Evolutionary conservation across 257 asterid genomes (phyloP).

Genomic region (Phtheirospermum japonicum): DNA sequence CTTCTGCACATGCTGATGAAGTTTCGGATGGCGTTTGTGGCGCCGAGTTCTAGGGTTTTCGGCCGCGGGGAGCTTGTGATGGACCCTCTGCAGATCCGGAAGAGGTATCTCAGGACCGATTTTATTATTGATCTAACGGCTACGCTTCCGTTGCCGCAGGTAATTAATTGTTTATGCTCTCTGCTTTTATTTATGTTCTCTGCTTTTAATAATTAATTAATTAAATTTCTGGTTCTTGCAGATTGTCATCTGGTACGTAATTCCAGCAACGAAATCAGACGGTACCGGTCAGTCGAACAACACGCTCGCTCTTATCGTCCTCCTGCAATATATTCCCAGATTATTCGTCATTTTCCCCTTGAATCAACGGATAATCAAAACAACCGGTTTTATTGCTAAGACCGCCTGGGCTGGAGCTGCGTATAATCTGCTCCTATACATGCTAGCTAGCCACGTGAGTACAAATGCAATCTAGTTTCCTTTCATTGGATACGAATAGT

Average conservation of each 20-base stretch:
- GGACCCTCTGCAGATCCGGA: constrained; percentile 65
- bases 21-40: constrained; percentile 88
- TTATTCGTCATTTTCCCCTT: constrained; percentile 78
- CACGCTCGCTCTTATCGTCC: constrained; percentile 92
- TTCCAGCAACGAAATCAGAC: constrained; percentile 61
- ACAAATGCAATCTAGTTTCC: background rate
- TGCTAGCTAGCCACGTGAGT: constrained; percentile 94
- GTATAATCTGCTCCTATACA: constrained; percentile 81
- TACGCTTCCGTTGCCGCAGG: constrained; percentile 85
- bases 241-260: constrained; percentile 71
- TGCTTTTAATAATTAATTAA: no score
- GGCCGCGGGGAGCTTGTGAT: constrained; percentile 94
- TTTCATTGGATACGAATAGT: background rate
- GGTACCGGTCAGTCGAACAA: constrained; percentile 69
- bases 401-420: constrained; percentile 99
- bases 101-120: constrained; percentile 63
- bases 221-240: no score
- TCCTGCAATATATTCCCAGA: constrained; percentile 78
- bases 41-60: constrained; percentile 83
- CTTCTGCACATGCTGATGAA: constrained; percentile 70
- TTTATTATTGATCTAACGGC: constrained; percentile 76
- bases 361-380: constrained; percentile 69
- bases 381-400: constrained; percentile 85
- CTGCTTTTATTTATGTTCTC: no score
- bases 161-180: no score